Evolutionary conservation across 768 basidiomycete species (phyloP).

Genomic region (Fomitopsis serialis): DNA sequence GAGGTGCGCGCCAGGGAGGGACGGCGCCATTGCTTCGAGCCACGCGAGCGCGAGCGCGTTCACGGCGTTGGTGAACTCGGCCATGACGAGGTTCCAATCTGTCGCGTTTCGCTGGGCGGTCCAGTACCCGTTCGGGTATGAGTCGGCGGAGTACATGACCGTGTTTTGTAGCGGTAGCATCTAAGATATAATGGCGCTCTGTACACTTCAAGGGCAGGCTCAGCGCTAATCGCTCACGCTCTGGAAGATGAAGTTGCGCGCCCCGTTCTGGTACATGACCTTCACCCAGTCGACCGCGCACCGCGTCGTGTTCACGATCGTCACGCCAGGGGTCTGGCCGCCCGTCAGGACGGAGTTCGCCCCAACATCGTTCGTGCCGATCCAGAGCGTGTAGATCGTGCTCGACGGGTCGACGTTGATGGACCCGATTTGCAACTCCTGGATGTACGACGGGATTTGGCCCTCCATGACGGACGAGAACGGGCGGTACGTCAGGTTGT

Average conservation of each 20-base stretch:
- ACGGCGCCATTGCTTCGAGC: conserved; percentile 19
- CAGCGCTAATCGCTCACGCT: conserved; percentile 24
- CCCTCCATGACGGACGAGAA: conserved; percentile 53
- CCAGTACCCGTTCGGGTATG: conserved; percentile 30
- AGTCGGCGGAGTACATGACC: conserved; percentile 25
- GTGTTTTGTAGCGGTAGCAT: conserved; percentile 29
- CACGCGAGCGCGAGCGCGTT: conserved; percentile 25
- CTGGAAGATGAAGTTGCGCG: conserved; percentile 57
- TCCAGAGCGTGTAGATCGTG: conserved; percentile 61
- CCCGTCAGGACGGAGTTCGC: conserved; percentile 46
- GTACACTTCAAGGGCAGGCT: neutral
- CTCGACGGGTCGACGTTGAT: conserved; percentile 35
- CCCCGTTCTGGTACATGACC: conserved; percentile 45
- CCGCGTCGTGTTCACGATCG: conserved; percentile 45
- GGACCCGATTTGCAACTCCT: conserved; percentile 35
- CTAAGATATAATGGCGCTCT: conserved; percentile 9
- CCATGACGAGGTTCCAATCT: conserved; percentile 29
- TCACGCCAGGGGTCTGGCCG: conserved; percentile 35
- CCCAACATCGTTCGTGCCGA: conserved; percentile 51
- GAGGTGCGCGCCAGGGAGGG: conserved; percentile 43
- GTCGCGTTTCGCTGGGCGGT: conserved; percentile 26
- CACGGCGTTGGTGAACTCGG: conserved; percentile 24
- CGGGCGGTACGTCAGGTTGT: conserved; percentile 49
- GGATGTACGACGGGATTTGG: conserved; percentile 48
- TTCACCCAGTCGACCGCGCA: conserved; percentile 56